Evolutionary conservation across 352 stramenopile genomes (phyloP), one percentile per base, ranked within the genome.

Genomic region (Phytophthora constricta): DNA sequence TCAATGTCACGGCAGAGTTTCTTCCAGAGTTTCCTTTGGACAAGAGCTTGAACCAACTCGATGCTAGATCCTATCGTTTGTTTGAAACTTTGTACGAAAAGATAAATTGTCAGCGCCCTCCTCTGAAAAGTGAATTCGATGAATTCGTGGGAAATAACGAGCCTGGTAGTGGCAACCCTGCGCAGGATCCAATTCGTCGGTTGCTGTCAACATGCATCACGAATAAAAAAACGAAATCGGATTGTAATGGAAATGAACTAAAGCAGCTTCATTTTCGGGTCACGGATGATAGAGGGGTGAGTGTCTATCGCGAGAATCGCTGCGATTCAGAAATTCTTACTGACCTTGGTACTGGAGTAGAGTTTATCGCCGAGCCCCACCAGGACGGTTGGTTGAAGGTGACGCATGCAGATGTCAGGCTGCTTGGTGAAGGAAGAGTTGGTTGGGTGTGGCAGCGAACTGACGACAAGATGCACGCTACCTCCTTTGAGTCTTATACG

Each of bases 1-100:
- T 96, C 45, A 90, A 76, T 8, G 84, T 95, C 0, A 75, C 68
- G 17, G 84, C 86, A 5, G 79, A 89, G 23, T 95, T 90, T 68
- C 54, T 76, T 10, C 66, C 76, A 1, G 63, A 84, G 10, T 57
- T 65, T 23, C 76, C 86, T 10, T 51, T 87, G 5, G 60, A 85
- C 17, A 71, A 91, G 28, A 71, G 55, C 10, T 45, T 91, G 1
- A 73, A 88, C 13, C 81, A 92, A 27, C 66, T 95, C 14, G 72
- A 93, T 37, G 76, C 77, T 34, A 76, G 80, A 20, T 76, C 80
- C 3, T 86, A 90, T 22, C 71, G 88, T 27, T 43, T 92, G 31
- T 91, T 84, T 68, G 83, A 93, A 27, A 82, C 86, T 1, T 58
- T 91, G 34, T 90, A 92, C 28, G 86, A 94, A 49, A 82, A 83